A percentile compares a stretch with the other conserved stretches of the same genome.
phyloP scores from a whole-genome alignment of 345 rosid species.

The Heritiera littoralis region DNA sequence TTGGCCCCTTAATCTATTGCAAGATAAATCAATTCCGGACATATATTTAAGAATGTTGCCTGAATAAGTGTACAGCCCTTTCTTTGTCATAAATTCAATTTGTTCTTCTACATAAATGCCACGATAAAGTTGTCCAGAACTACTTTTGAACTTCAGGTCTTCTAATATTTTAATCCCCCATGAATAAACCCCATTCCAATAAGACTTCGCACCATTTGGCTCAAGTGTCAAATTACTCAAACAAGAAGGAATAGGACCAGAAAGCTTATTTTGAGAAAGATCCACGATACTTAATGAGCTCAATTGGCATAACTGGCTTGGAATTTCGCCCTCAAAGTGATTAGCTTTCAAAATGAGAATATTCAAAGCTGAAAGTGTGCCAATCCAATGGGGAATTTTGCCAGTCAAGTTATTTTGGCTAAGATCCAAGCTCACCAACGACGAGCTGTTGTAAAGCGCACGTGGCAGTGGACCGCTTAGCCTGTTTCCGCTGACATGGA shows the following conservation, averaged over 20 bases:
- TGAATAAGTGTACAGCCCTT: not conserved
- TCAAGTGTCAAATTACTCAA: not conserved
- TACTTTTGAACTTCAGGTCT: not conserved
- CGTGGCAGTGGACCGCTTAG: not conserved
- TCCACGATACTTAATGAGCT: conserved; percentile 19
- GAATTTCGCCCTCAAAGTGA: conserved; percentile 25
- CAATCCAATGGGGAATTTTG: conserved; percentile 13
- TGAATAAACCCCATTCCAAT: too few species aligned
- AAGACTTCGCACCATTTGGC: not conserved
- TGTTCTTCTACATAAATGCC: not conserved
- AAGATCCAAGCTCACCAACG: conserved; percentile 24
- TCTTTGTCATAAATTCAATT: conserved; percentile 2
- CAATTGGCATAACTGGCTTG: conserved; percentile 23
- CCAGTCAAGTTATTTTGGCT: conserved; percentile 22
- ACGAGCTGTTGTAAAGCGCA: conserved; percentile 3
- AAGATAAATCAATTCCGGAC: conserved; percentile 5
- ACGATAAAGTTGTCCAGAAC: too few species aligned
- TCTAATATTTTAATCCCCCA: too few species aligned
- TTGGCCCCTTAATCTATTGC: not conserved
- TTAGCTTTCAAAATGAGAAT: conserved; percentile 29
- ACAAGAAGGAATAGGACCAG: not conserved
- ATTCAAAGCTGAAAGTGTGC: not conserved
- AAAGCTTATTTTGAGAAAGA: conserved; percentile 6
- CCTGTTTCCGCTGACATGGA: conserved; percentile 2
- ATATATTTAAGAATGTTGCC: not conserved